Evolutionary conservation across 2,329 filamentous ascomycete genomes (phyloP).

Genomic region (Fusarium sp.): DNA sequence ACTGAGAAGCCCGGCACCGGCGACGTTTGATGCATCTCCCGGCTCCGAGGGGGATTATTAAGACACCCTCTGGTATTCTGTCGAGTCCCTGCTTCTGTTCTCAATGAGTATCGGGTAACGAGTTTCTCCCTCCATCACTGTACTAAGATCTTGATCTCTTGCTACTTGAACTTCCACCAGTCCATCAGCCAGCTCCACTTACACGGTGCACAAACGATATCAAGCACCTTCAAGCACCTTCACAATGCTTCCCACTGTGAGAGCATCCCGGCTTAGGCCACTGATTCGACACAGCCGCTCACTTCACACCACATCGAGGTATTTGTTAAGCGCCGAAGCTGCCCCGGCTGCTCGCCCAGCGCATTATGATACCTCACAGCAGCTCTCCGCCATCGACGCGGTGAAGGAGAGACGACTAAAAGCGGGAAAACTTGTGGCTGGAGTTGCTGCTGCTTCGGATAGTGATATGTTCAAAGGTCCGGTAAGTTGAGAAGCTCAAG

Average conservation of each 20-base stretch:
- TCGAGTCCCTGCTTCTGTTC: neutral
- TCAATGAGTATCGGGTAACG: neutral
- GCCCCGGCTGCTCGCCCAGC: constrained; percentile 43
- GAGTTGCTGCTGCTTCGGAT: constrained; percentile 80
- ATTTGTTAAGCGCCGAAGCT: constrained; percentile 43
- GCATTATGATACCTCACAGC: constrained; percentile 39
- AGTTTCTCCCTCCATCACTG: neutral
- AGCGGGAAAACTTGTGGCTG: constrained; percentile 78
- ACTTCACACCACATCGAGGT: constrained; percentile 36
- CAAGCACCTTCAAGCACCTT: neutral
- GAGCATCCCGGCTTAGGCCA: constrained; percentile 37
- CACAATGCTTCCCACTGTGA: constrained; percentile 41
- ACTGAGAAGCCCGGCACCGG: constrained; percentile 42
- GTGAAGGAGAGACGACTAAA: constrained; percentile 67
- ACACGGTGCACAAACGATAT: constrained; percentile 17
- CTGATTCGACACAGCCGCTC: constrained; percentile 18
- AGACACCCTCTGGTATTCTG: constrained; percentile 14
- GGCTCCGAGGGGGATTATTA: constrained; percentile 38
- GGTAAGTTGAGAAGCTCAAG: constrained; percentile 57
- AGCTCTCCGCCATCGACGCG: constrained; percentile 47
- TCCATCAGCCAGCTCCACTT: constrained; percentile 10
- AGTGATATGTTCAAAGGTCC: constrained; percentile 87
- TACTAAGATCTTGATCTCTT: neutral
- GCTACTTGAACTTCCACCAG: neutral
- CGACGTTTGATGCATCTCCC: constrained; percentile 33